Base-by-base conservation (phyloP, 2,329 filamentous ascomycete species). In the Pezizomycotina sp. region DNA sequence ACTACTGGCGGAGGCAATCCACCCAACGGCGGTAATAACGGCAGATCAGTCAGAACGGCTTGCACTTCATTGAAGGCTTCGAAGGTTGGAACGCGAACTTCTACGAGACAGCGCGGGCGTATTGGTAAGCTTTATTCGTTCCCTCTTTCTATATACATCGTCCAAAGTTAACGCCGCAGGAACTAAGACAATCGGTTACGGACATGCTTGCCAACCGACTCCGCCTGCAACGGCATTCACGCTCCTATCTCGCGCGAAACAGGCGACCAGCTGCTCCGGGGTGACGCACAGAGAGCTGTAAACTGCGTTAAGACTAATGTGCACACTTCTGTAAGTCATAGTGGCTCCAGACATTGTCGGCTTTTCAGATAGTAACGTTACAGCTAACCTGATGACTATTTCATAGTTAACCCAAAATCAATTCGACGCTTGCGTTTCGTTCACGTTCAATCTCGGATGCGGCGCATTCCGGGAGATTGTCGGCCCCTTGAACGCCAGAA, bases 381-480 rank as follows among this genome's bases (percentile, higher is more conserved):
- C 32, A 6, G 32, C 23, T 9, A 4, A 27, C 3, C 32, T 26
- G 5, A 26, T 34, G 3, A 27, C 23, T n/a, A 9, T n/a, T n/a
- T n/a, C n/a, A n/a, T n/a, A n/a, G n/a, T n/a, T 34, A n/a, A 34
- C 27, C 23, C 14, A 14, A 13, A 34, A 34, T 19, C 32, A 34
- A 34, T 34, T 27, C 15, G 32, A 26, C 7, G 32, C 23, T 2
- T 34, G 27, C 12, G 32, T 34, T 8, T 27, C 24, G 6, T 34
- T 23, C 24, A 19, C 32, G 10, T 34, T 34, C 24, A 34, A 34
- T 23, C 15, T 34, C 15, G 32, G 32, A 12, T 34, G 32, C 9
- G 32, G 32, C 6, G 9, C 5, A 10, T 23, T 18, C 14, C 5
- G 15, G 6, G 13, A 27, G 10, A 26, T 27, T 27, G 6, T 26